phyloP scores from a whole-genome alignment of 2,329 filamentous ascomycete species.

The Plectosphaerella plurivora region DNA sequence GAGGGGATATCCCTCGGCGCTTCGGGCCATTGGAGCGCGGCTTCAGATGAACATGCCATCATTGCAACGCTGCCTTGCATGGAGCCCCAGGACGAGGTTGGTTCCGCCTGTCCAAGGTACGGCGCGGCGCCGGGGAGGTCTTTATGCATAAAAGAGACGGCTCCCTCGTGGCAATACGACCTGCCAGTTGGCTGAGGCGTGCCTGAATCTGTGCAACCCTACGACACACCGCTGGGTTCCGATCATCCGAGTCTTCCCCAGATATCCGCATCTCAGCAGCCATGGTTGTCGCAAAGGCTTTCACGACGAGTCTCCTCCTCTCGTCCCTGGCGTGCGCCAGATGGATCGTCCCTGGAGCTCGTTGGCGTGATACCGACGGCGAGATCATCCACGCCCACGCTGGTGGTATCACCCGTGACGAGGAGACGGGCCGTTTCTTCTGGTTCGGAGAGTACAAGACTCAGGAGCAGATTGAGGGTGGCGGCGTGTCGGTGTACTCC shows the following conservation, averaged over 20 bases:
- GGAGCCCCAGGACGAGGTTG: no score
- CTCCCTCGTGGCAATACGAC: no score
- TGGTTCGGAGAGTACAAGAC: constrained; percentile 60
- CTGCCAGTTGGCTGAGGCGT: no score
- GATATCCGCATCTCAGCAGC: not conserved
- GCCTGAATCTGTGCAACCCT: no score
- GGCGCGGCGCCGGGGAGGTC: no score
- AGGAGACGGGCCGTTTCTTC: constrained; percentile 50
- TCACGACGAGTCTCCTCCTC: constrained; percentile 7
- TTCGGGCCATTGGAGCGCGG: not conserved
- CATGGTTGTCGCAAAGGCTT: constrained; percentile 10
- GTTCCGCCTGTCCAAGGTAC: no score
- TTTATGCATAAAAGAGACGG: no score
- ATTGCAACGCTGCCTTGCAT: no score
- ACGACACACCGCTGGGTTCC: no score
- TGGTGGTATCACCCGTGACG: constrained; percentile 48
- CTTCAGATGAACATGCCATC: no score
- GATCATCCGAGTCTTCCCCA: no score
- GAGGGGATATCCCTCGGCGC: not conserved
- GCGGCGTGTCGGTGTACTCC: constrained; percentile 56
- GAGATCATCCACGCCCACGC: constrained; percentile 60
- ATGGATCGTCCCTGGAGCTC: constrained; percentile 58
- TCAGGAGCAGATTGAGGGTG: constrained; percentile 53
- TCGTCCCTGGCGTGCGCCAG: constrained; percentile 27
- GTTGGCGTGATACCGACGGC: constrained; percentile 57